Evolutionary conservation across 2,329 filamentous ascomycete species (phyloP).

Genomic region (Cadophora gregata): DNA sequence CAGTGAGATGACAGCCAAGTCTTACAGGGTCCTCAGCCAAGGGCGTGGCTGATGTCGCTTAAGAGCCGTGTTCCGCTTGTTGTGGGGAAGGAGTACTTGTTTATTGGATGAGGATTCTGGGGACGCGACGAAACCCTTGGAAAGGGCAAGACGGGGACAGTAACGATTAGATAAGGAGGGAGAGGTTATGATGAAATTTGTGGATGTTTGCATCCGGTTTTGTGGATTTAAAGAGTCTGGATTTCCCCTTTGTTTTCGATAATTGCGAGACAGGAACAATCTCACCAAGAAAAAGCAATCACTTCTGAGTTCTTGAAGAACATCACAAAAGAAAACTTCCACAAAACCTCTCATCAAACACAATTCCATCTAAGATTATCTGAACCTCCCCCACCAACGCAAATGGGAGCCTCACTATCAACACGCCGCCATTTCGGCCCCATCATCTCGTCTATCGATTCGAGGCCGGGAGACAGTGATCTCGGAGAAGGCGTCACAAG

Average conservation of each 20-base stretch:
- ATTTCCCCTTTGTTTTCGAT: neutral
- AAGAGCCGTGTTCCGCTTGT: constrained; percentile 4
- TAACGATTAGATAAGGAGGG: neutral
- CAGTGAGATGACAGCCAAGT: neutral
- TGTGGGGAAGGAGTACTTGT: neutral
- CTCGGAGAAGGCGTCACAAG: neutral
- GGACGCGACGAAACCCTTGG: neutral
- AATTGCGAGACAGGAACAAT: neutral
- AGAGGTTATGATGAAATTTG: neutral
- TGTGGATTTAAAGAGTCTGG: constrained; percentile 8
- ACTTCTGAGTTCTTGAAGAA: neutral
- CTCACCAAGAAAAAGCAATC: neutral
- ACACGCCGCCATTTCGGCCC: constrained; percentile 10
- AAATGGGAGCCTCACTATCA: constrained; percentile 9
- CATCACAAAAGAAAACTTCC: neutral
- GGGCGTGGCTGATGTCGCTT: constrained; percentile 13
- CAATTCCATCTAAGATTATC: neutral
- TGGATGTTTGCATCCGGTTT: neutral
- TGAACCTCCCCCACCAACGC: neutral
- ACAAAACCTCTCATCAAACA: neutral
- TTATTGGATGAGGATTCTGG: neutral
- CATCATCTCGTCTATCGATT: neutral
- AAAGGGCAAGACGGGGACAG: no score
- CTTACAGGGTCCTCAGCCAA: neutral
- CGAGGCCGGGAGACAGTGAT: neutral